Base-by-base conservation (phyloP, 129 eudicot species). In the Centella asiatica region DNA sequence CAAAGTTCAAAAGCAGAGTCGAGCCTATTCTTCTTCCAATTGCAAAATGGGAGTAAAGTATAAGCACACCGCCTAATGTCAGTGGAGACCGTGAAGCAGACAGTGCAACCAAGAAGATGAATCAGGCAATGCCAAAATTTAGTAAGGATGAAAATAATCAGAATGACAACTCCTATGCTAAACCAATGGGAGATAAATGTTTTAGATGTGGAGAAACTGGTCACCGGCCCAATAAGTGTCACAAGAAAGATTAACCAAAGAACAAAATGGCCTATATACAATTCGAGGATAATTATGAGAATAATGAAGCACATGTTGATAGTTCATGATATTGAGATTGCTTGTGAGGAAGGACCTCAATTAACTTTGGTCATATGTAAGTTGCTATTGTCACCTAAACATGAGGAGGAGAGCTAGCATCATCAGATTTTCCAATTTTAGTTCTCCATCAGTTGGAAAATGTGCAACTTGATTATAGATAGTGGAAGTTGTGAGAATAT, bases 401-500 rank as follows among this genome's bases (percentile, higher is more conserved):
- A 47, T 11, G 69, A 15, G 4, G 51, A 46, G 6, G 0, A 26
- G 10, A 8, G 18, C 1, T 26, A 29, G 25, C 49, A 18, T 1
- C 11, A 49, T 5, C 27, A 50, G 26, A 36, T 49, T 20, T 65
- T 65, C 23, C 1, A 15, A 32, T n/a, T 44, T 6, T 44, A 5
- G 0, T 46, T 22, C 19, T 12, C 28, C 5, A 3, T 64, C 7
- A 19, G 31, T 4, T 10, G 14, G 1, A 48, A 19, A 32, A 44
- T 48, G 6, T 46, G 46, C 24, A 33, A 64, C 8, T 4, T 64
- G 22, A 31, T 47, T 47, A 23, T 28, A 24, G 31, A 31, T 8
- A 64, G 15, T 48, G 58, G 59, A 1, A 64, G 69, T 24, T 45
- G n/a, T 27, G 58, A 64, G 23, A 64, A 64, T 25, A 15, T 29